These are phyloP conservation scores for Ceratobasidium papillatum DNA, from an alignment of 1,284 basidiomycete species.

Conservation along the genomic window DNA sequence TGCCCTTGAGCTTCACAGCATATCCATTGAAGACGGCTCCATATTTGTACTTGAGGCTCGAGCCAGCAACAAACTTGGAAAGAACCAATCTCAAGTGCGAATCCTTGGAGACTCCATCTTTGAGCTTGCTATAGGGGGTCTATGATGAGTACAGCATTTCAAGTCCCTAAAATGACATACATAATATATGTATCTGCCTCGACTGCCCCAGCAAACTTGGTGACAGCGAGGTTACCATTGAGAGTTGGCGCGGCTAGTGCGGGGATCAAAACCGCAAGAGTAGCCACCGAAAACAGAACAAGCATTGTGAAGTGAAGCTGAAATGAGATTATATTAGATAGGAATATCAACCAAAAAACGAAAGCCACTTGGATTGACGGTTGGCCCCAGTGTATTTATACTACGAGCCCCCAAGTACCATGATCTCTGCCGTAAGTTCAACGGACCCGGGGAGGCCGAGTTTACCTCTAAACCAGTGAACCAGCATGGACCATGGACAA, in stretches of 20 bases:
- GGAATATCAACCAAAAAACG: too few relatives aligned
- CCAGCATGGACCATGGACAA: too few relatives aligned
- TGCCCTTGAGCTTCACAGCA: conserved; percentile 25
- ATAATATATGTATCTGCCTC: conserved; percentile 37
- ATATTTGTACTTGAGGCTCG: conserved; percentile 22
- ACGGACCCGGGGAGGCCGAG: too few relatives aligned
- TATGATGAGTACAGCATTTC: not conserved
- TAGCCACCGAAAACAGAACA: not conserved
- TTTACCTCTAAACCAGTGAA: too few relatives aligned
- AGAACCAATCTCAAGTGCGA: not conserved
- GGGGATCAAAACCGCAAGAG: conserved; percentile 31
- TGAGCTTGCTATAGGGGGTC: not conserved
- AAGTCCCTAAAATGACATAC: not conserved
- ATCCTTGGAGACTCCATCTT: not conserved
- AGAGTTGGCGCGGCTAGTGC: conserved; percentile 12
- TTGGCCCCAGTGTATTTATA: too few relatives aligned
- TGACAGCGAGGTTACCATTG: not conserved
- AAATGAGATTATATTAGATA: too few relatives aligned
- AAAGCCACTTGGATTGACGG: too few relatives aligned
- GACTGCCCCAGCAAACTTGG: conserved; percentile 17
- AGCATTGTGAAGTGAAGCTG: not conserved
- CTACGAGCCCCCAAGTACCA: too few relatives aligned
- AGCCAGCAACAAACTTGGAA: not conserved
- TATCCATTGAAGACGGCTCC: conserved; percentile 42
- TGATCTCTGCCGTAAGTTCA: too few relatives aligned